Conservation (phyloP, 2,329 filamentous ascomycete genomes). For the Venturia nashicola region DNA sequence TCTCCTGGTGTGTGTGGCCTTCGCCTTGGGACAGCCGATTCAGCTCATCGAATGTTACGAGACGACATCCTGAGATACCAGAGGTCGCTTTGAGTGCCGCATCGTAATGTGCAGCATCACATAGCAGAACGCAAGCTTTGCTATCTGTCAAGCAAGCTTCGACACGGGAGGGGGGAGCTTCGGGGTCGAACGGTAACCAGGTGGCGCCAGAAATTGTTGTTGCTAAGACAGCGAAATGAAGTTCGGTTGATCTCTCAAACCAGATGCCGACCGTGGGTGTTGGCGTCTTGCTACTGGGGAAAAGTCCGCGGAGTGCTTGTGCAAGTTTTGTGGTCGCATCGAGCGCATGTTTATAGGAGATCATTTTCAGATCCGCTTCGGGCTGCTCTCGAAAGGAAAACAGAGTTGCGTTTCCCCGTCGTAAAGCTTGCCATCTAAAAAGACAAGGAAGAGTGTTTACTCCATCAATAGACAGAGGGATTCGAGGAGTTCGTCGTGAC, state of each 20-base stretch:
- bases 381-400: not conserved
- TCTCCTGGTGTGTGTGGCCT: not conserved
- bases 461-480: not conserved
- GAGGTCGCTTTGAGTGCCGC: not conserved
- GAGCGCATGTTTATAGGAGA: not conserved
- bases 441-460: not conserved
- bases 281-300: not conserved
- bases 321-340: not conserved
- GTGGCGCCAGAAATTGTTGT: not conserved
- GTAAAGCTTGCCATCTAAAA: not conserved
- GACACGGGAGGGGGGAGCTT: not conserved
- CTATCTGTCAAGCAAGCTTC: not conserved
- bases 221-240: not conserved
- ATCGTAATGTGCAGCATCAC: not conserved
- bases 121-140: not conserved
- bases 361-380: not conserved
- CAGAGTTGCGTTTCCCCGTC: not conserved
- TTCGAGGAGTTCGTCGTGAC: not conserved
- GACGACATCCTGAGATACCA: not conserved
- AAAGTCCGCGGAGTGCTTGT: not conserved
- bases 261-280: not conserved
- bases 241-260: not conserved
- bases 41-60: not conserved
- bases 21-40: not conserved
- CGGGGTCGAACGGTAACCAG: constrained; percentile 1